These are phyloP conservation scores for Elsinoe australis DNA, from an alignment of 2,329 filamentous ascomycete genomes.

Conservation along the genomic window DNA sequence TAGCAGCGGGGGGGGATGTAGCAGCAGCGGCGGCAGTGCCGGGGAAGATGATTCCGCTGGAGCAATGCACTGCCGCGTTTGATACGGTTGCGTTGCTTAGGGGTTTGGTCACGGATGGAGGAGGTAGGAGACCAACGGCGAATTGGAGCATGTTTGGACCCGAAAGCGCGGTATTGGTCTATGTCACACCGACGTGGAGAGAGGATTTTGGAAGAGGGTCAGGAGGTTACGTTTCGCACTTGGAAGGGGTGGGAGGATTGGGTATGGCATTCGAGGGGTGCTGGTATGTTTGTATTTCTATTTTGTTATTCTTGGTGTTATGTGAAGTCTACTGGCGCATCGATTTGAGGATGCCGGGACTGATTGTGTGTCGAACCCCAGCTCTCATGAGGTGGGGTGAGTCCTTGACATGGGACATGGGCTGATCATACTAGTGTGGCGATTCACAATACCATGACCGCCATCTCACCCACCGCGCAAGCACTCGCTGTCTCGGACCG, in stretches of 20 bases:
- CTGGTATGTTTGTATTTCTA: not conserved
- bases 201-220: slow-evolving; percentile 12
- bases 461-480: not conserved
- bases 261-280: not conserved
- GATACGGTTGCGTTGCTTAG: not conserved
- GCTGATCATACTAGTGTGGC: not conserved
- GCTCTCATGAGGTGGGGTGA: too few species aligned
- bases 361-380: too few species aligned
- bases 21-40: not conserved
- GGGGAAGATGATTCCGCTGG: not conserved
- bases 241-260: not conserved
- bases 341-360: too few species aligned
- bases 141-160: slow-evolving; percentile 4
- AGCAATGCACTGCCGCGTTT: slow-evolving; percentile 5
- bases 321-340: too few species aligned
- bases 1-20: not conserved
- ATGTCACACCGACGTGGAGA: slow-evolving; percentile 2
- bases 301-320: not conserved
- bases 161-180: slow-evolving; percentile 9
- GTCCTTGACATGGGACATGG: too few species aligned
- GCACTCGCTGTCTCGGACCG: slow-evolving; percentile 6
- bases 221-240: not conserved
- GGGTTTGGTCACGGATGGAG: not conserved
- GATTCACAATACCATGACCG: not conserved
- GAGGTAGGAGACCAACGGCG: not conserved